These are phyloP conservation scores for Vachellia pachyceras DNA, from an alignment of 306 rosid genomes.

Conservation along the genomic window DNA sequence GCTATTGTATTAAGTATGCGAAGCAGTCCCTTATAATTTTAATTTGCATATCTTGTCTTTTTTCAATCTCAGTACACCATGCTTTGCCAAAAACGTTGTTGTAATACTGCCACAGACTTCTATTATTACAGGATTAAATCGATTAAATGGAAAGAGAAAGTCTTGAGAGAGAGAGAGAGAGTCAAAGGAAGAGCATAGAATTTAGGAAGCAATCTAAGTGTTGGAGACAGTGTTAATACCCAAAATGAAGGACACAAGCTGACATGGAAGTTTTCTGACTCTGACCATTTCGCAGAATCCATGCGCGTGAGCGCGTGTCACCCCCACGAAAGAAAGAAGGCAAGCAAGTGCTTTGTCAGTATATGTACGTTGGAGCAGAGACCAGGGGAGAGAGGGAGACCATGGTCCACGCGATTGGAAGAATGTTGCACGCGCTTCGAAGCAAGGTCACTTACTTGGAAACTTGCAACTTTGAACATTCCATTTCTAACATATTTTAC, in stretches of 20 bases:
- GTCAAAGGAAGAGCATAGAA: constrained; percentile 49
- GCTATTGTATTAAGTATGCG: too few relatives aligned
- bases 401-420: constrained; percentile 46
- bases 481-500: too few relatives aligned
- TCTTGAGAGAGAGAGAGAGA: constrained; percentile 1
- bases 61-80: too few relatives aligned
- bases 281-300: constrained; percentile 42
- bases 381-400: background rate
- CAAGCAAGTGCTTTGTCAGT: constrained; percentile 60
- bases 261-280: constrained; percentile 31
- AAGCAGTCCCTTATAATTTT: too few relatives aligned
- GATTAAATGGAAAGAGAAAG: constrained; percentile 5
- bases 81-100: too few relatives aligned
- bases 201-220: constrained; percentile 17
- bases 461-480: constrained; percentile 55
- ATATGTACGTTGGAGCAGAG: background rate
- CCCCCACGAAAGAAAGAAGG: constrained; percentile 28
- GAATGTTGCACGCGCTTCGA: constrained; percentile 55
- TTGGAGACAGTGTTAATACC: constrained; percentile 23
- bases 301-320: constrained; percentile 49
- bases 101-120: too few relatives aligned
- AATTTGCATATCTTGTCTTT: too few relatives aligned
- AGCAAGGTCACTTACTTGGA: constrained; percentile 38
- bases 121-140: background rate
- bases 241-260: constrained; percentile 39